phyloP scores from a whole-genome alignment of 2,329 filamentous ascomycete species.

The Endoconidiophora laricicola region DNA sequence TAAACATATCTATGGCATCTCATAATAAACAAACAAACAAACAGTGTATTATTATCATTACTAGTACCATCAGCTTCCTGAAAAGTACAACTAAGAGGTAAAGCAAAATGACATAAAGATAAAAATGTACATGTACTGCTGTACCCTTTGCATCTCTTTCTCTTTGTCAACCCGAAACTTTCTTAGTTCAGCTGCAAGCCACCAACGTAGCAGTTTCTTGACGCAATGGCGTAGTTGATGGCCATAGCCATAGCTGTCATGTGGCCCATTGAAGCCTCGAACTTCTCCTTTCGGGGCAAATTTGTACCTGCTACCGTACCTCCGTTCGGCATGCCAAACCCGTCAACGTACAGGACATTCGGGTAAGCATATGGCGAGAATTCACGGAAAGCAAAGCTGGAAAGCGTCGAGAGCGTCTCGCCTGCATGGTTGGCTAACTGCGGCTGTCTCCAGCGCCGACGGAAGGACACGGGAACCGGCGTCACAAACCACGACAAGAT shows the following conservation, averaged over 20 bases:
- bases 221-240: slow-evolving; percentile 11
- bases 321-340: slow-evolving; percentile 8
- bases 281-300: slow-evolving; percentile 5
- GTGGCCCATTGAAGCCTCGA: slow-evolving; percentile 6
- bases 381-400: slow-evolving; percentile 10
- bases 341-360: slow-evolving; percentile 12
- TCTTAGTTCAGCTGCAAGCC: background rate
- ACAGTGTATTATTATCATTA: too few species aligned
- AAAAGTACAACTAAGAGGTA: too few species aligned
- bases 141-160: background rate
- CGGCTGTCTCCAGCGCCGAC: background rate
- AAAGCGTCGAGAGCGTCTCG: slow-evolving; percentile 8
- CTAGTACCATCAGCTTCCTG: too few species aligned
- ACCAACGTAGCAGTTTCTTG: slow-evolving; percentile 11
- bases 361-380: slow-evolving; percentile 13
- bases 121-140: too few species aligned
- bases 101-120: too few species aligned
- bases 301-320: background rate
- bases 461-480: slow-evolving; percentile 1
- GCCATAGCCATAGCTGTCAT: slow-evolving; percentile 12
- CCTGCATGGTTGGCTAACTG: slow-evolving; percentile 5
- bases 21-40: too few species aligned
- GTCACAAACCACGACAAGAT: slow-evolving; percentile 7
- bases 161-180: background rate
- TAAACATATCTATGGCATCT: too few species aligned